Evolutionary conservation across 441 rosid species (phyloP), one percentile per base, ranked within the genome.

Genomic region (Pelargonium myrrhifolium): DNA sequence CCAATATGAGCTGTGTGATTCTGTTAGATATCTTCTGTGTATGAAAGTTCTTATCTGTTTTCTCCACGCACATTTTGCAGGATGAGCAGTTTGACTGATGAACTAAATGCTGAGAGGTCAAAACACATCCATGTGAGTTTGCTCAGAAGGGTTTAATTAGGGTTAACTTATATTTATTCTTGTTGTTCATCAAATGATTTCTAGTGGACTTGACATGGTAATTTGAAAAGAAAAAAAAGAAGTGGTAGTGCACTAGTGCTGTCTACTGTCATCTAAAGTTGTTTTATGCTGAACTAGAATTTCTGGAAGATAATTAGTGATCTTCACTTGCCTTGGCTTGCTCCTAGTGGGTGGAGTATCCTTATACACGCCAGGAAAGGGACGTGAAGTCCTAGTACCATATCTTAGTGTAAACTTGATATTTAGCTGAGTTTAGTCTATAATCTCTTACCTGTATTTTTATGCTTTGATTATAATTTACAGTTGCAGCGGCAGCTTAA

Each of bases 401-500:
- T 42, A 43, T 43, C n/a, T 9, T 12, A 3, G 5, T 43, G 49
- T 43, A 43, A n/a, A n/a, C 49, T 3, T 10, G 49, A 43, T 10
- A 43, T 43, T 9, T 10, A 9, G 26, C 47, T 28, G 35, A 35
- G 18, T 14, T 49, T 53, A 4, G 6, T 39, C 28, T 12, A 28
- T 35, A 69, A 53, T 56, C 24, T 14, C 22, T 39, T 31, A 68
- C 39, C 20, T 60, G 43, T 1, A 14, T 63, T 49, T 47, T 67
- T 35, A 72, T 40, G 9, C 20, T 72, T 49, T 73, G 65, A 47
- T 71, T 58, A 37, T 68, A 62, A 22, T 76, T 51, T 70, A 63
- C 91, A 94, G 99, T 76, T 94, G 82, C 96, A 83, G 70, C 90
- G 85, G 73, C 97, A 85, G 80, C 68, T 92, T 47, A 88, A 80